Percentiles rank a stretch among this genome's conserved stretches.
Evolutionary conservation across 495 filamentous ascomycete genomes (phyloP).

Genomic region (Monascus purpureus): DNA sequence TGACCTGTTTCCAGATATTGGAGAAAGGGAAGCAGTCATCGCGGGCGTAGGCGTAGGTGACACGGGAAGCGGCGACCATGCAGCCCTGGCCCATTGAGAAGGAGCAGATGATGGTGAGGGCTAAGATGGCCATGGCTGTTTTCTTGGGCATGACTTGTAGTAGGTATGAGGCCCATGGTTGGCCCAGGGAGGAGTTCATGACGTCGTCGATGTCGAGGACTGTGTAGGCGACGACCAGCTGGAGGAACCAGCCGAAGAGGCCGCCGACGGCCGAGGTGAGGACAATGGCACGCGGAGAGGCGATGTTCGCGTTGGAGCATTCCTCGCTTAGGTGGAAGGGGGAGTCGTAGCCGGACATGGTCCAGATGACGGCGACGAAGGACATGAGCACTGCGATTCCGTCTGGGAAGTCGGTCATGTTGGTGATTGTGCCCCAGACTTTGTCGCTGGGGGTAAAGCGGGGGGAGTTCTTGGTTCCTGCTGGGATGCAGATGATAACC

Average conservation of each 20-base stretch:
- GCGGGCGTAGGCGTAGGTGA: conserved; percentile 69
- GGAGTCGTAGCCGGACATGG: conserved; percentile 56
- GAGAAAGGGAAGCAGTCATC: conserved; percentile 66
- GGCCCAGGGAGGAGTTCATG: conserved; percentile 50
- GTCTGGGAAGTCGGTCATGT: conserved; percentile 55
- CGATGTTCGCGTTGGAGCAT: conserved; percentile 63
- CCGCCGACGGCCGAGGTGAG: conserved; percentile 57
- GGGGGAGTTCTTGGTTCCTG: conserved; percentile 40
- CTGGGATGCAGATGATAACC: conserved; percentile 58
- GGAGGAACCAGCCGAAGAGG: conserved; percentile 59
- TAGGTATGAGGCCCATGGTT: conserved; percentile 66
- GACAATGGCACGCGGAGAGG: conserved; percentile 64
- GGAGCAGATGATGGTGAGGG: conserved; percentile 59
- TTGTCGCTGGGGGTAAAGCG: conserved; percentile 48
- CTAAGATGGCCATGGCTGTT: conserved; percentile 50
- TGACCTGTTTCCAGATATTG: conserved; percentile 49
- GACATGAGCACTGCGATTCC: conserved; percentile 65
- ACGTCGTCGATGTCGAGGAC: conserved; percentile 51
- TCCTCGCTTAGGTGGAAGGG: conserved; percentile 69
- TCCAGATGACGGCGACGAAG: conserved; percentile 54
- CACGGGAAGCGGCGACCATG: conserved; percentile 67
- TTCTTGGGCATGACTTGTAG: conserved; percentile 55
- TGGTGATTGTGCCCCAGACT: conserved; percentile 60
- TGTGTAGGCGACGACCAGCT: conserved; percentile 70
- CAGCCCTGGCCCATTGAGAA: conserved; percentile 76